These are phyloP conservation scores for Ocimum tenuiflorum DNA, from an alignment of 257 asterid genomes.

Conservation along the genomic window DNA sequence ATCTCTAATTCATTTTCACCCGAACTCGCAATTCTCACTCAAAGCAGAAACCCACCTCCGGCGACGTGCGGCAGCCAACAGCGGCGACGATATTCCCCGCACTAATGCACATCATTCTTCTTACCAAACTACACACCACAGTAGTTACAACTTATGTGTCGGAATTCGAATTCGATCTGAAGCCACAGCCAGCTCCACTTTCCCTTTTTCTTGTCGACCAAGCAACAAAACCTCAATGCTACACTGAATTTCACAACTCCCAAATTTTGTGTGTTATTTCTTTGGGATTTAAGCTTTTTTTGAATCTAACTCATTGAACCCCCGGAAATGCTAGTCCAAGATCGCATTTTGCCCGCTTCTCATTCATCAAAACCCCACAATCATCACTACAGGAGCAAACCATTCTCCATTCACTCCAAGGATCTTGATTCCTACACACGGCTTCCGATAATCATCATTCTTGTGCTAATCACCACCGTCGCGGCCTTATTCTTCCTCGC, in stretches of 20 bases:
- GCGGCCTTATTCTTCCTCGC: constrained; percentile 72
- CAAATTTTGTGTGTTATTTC: neutral
- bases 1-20: no score
- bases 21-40: no score
- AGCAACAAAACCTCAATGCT: constrained; percentile 34
- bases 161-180: constrained; percentile 45
- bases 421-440: constrained; percentile 57
- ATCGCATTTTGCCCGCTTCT: constrained; percentile 50
- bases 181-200: constrained; percentile 29
- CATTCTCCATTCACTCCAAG: constrained; percentile 35
- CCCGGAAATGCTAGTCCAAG: constrained; percentile 73
- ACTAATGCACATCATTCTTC: neutral
- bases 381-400: constrained; percentile 30
- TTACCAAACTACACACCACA: constrained; percentile 33
- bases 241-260: constrained; percentile 22
- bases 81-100: neutral
- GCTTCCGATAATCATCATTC: constrained; percentile 47
- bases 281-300: constrained; percentile 14
- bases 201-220: constrained; percentile 27
- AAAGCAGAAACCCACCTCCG: no score
- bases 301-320: constrained; percentile 15
- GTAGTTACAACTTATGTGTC: constrained; percentile 27
- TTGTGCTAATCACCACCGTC: constrained; percentile 59
- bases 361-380: constrained; percentile 37
- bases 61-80: no score